Evolutionary conservation across 179 eudicot species (phyloP).

Genomic region (Silene vulgaris): DNA sequence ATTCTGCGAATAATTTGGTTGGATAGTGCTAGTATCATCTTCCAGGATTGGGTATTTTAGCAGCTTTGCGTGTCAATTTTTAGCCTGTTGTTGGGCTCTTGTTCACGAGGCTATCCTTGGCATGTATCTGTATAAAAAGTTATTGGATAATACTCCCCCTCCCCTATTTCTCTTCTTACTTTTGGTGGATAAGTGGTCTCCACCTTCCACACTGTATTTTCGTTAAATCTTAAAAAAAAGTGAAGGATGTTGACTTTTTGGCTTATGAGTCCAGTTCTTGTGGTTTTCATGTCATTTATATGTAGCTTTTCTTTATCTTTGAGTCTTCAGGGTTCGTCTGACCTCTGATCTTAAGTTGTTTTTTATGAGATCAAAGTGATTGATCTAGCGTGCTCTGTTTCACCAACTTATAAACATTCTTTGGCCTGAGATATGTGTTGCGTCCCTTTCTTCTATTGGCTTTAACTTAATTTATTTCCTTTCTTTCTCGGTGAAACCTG

Average conservation of each 20-base stretch:
- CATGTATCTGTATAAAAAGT: neutral
- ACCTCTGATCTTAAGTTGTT: neutral
- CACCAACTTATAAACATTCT: neutral
- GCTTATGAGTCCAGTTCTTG: neutral
- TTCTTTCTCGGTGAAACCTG: neutral
- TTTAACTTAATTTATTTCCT: conserved; percentile 11
- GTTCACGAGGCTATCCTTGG: neutral
- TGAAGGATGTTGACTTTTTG: neutral
- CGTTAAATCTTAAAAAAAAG: neutral
- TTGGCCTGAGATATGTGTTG: neutral
- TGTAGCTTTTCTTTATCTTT: neutral
- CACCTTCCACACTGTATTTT: neutral
- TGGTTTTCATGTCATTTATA: neutral
- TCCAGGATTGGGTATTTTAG: neutral
- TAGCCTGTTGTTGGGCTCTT: neutral
- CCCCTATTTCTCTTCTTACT: neutral
- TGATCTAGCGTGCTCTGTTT: neutral
- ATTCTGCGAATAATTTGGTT: neutral
- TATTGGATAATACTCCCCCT: neutral
- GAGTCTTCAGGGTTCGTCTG: neutral
- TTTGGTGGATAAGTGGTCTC: neutral
- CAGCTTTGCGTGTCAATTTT: neutral
- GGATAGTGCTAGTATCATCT: neutral
- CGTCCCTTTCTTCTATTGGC: neutral
- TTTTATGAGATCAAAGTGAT: conserved; percentile 12